phyloP scores from a whole-genome alignment of 345 rosid species.

The Odontarrhena argentea region DNA sequence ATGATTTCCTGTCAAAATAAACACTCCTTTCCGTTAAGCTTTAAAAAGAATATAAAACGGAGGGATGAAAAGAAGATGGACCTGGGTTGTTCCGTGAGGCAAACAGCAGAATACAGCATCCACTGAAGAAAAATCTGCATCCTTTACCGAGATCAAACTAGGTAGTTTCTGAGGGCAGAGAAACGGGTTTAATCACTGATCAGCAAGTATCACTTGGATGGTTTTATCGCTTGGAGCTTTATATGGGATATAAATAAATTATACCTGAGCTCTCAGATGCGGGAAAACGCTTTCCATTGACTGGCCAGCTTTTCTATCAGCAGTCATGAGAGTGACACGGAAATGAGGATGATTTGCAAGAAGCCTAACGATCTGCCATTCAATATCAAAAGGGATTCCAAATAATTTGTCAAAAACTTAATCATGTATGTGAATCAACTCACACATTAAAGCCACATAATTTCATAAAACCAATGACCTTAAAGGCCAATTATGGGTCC shows the following conservation, averaged over 20 bases:
- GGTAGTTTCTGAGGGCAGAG: slow-evolving; percentile 69
- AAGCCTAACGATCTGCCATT: slow-evolving; percentile 76
- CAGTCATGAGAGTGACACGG: slow-evolving; percentile 79
- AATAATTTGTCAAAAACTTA: background rate
- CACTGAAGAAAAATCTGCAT: slow-evolving; percentile 76
- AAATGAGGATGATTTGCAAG: slow-evolving; percentile 80
- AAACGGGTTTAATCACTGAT: slow-evolving; percentile 3
- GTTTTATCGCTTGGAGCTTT: background rate
- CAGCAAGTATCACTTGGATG: background rate
- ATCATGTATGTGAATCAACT: background rate
- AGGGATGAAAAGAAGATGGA: slow-evolving; percentile 31
- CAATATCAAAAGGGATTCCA: background rate
- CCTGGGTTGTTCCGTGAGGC: slow-evolving; percentile 99
- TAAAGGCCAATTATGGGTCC: no score
- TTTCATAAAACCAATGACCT: no score
- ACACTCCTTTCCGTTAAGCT: background rate
- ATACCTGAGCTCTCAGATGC: slow-evolving; percentile 73
- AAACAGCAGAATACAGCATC: slow-evolving; percentile 98
- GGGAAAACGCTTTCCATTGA: slow-evolving; percentile 86
- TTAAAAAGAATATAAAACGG: background rate
- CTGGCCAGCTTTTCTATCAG: slow-evolving; percentile 99
- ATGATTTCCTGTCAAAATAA: slow-evolving; percentile 68
- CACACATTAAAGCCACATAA: no score
- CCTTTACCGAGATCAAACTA: slow-evolving; percentile 65
- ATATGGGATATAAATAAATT: background rate